Evolutionary conservation across 192 early-diverging fungal species (phyloP).

Genomic region (Entophlyctis luteolus): DNA sequence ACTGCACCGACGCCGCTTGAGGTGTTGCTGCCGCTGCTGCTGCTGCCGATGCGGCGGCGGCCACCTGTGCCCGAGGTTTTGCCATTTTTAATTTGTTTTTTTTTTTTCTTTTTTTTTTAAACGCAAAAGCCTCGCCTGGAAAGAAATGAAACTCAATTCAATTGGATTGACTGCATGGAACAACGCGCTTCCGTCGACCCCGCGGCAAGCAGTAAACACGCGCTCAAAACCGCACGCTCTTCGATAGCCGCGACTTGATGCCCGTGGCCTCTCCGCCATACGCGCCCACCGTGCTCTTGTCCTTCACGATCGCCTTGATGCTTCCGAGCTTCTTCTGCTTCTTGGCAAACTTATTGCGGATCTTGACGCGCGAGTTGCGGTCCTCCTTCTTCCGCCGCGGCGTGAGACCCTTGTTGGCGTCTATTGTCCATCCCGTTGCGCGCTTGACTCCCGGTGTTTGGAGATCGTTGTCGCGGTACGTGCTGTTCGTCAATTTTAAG

Average conservation of each 20-base stretch:
- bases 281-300: slow-evolving; percentile 56
- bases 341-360: slow-evolving; percentile 81
- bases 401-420: slow-evolving; percentile 93
- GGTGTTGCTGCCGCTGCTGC: no score
- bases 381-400: slow-evolving; percentile 87
- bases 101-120: no score
- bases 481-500: neutral
- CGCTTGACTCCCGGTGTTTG: slow-evolving; percentile 58
- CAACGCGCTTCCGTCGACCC: no score
- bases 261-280: slow-evolving; percentile 94
- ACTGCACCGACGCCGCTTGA: no score
- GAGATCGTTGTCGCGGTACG: slow-evolving; percentile 35
- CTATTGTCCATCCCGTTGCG: slow-evolving; percentile 77
- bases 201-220: no score
- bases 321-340: slow-evolving; percentile 86
- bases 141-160: no score
- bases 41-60: no score
- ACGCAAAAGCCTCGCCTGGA: no score
- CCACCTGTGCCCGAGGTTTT: no score
- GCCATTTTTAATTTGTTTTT: no score
- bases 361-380: slow-evolving; percentile 93
- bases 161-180: no score
- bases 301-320: slow-evolving; percentile 64
- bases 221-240: slow-evolving; percentile 68
- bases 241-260: slow-evolving; percentile 81